phyloP scores from a whole-genome alignment of 192 early-diverging fungal species.

The Bifiguratus adelaidae region DNA sequence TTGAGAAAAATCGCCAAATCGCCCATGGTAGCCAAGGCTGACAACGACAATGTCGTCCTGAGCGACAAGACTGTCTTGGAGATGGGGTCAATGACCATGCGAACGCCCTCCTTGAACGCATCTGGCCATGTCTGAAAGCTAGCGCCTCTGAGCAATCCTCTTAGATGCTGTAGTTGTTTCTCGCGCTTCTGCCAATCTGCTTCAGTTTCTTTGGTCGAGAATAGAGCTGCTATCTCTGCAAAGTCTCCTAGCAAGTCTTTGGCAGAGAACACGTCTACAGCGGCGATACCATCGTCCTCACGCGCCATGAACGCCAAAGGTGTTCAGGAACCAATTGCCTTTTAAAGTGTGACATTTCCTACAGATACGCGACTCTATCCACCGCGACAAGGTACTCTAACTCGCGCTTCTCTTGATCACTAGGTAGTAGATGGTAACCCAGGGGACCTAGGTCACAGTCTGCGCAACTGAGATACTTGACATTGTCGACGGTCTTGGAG shows the following conservation, averaged over 20 bases:
- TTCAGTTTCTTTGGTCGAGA: constrained; percentile 21
- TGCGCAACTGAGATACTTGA: constrained; percentile 62
- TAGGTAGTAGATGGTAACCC: constrained; percentile 63
- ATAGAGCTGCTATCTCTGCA: constrained; percentile 5
- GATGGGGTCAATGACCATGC: constrained; percentile 13
- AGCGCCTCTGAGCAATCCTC: constrained; percentile 16
- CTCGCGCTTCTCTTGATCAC: constrained; percentile 24
- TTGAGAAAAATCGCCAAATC: constrained; percentile 19
- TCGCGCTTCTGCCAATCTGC: constrained; percentile 21
- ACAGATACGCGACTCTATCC: constrained; percentile 45
- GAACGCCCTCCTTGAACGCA: constrained; percentile 1
- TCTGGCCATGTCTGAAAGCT: constrained; percentile 12
- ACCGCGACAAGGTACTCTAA: constrained; percentile 52
- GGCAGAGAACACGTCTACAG: no score
- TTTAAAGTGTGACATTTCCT: no score
- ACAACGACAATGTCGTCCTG: constrained; percentile 24
- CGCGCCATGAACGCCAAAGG: no score
- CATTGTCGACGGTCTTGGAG: constrained; percentile 36
- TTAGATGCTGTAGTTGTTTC: constrained; percentile 9
- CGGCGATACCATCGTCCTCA: no score
- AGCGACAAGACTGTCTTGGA: constrained; percentile 1
- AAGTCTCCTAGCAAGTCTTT: constrained; percentile 13
- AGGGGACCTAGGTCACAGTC: constrained; percentile 66
- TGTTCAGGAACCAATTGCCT: no score
- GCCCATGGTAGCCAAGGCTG: constrained; percentile 8